Evolutionary conservation across 495 filamentous ascomycete genomes (phyloP).

Genomic region (Aspergillus nanangensis): DNA sequence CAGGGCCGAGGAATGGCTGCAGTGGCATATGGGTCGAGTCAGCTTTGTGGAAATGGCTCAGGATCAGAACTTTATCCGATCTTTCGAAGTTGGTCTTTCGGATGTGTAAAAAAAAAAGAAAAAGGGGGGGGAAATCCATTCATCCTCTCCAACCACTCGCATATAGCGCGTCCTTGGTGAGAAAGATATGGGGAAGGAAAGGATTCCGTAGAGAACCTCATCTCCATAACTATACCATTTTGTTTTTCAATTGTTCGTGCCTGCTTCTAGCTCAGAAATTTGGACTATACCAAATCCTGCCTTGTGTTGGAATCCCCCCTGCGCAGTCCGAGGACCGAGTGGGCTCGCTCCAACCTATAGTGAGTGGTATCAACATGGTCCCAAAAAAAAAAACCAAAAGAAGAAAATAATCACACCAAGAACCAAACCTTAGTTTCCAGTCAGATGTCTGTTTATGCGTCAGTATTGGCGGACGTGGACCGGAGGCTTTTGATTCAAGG

Average conservation of each 20-base stretch:
- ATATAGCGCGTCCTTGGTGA: constrained; percentile 40
- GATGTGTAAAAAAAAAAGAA: no score
- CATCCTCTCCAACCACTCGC: constrained; percentile 43
- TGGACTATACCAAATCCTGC: not conserved
- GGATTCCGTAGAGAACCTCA: constrained; percentile 5
- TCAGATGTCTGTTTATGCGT: no score
- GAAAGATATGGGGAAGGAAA: constrained; percentile 28
- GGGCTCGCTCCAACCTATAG: not conserved
- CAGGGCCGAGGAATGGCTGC: constrained; percentile 54
- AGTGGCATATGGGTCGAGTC: constrained; percentile 55
- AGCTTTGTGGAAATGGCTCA: constrained; percentile 59
- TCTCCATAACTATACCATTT: constrained; percentile 12
- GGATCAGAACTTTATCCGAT: constrained; percentile 35
- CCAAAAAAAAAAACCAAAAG: no score
- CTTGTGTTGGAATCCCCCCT: not conserved
- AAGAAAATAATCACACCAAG: no score
- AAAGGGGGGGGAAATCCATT: no score
- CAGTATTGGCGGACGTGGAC: no score
- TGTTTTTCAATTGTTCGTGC: constrained; percentile 9
- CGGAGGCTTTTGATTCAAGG: no score
- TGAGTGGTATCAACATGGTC: no score
- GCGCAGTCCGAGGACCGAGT: not conserved
- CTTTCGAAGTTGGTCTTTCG: constrained; percentile 24
- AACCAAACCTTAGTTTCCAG: no score
- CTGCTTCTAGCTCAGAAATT: constrained; percentile 3